phyloP scores from a whole-genome alignment of 2,329 filamentous ascomycete genomes.

The Lasiodiplodia hormozganensis region DNA sequence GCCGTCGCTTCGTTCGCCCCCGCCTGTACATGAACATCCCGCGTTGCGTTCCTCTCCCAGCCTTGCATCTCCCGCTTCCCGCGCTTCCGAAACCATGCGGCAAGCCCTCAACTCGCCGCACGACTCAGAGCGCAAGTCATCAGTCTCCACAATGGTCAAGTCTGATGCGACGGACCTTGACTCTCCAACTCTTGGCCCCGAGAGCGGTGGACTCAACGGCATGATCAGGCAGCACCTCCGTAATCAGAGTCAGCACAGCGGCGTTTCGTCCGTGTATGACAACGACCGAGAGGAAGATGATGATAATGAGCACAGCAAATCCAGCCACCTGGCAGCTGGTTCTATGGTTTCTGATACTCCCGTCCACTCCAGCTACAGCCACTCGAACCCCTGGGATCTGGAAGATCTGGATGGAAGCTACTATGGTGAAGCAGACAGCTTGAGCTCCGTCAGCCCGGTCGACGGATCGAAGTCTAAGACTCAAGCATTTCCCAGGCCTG shows the following conservation, averaged over 20 bases:
- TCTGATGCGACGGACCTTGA: slow-evolving; percentile 56
- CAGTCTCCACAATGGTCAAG: slow-evolving; percentile 28
- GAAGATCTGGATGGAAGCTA: slow-evolving; percentile 56
- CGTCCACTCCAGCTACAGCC: slow-evolving; percentile 57
- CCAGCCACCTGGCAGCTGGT: background rate
- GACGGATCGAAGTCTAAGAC: slow-evolving; percentile 38
- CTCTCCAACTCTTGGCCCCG: slow-evolving; percentile 80
- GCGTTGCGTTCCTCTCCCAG: slow-evolving; percentile 2
- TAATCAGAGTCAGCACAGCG: slow-evolving; percentile 66
- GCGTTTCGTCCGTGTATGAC: slow-evolving; percentile 77
- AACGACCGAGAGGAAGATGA: slow-evolving; percentile 22
- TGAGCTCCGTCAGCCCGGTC: slow-evolving; percentile 45
- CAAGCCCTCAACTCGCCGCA: slow-evolving; percentile 27
- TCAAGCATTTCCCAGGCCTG: slow-evolving; percentile 14
- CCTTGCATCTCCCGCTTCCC: background rate
- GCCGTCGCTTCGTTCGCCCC: background rate
- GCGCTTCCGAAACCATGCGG: slow-evolving; percentile 19
- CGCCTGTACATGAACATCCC: slow-evolving; percentile 13
- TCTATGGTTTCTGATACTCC: slow-evolving; percentile 45
- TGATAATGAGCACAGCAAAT: slow-evolving; percentile 51
- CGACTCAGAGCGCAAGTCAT: slow-evolving; percentile 21
- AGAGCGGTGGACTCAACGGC: slow-evolving; percentile 71
- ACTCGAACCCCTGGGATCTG: slow-evolving; percentile 63
- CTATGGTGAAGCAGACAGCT: slow-evolving; percentile 45
- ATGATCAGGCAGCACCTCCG: slow-evolving; percentile 86